A percentile compares a stretch with the other conserved stretches of the same genome.
These are phyloP conservation scores for Coniochaeta sp. DNA, from an alignment of 2,329 filamentous ascomycete genomes.

Conservation along the genomic window DNA sequence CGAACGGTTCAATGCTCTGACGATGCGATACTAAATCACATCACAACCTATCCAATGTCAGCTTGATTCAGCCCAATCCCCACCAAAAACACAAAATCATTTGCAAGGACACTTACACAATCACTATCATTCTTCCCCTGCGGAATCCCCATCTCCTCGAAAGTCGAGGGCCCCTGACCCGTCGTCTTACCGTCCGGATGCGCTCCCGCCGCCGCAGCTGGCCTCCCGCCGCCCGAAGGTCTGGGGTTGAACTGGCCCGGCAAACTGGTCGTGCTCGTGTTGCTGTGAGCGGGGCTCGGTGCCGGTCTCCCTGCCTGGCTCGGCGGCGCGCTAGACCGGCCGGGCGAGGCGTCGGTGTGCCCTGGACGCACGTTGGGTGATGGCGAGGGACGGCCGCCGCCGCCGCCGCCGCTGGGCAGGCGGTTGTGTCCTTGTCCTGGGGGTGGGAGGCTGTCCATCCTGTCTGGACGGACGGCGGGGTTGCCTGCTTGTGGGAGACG, in stretches of 20 bases:
- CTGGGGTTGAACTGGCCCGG: not conserved
- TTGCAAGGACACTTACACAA: slow-evolving; percentile 67
- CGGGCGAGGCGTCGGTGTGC: slow-evolving; percentile 11
- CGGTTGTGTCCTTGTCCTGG: not conserved
- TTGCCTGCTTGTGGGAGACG: slow-evolving; percentile 10
- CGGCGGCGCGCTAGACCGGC: slow-evolving; percentile 27
- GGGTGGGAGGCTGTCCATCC: slow-evolving; percentile 15
- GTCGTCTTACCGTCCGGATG: slow-evolving; percentile 29
- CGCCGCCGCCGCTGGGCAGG: not conserved
- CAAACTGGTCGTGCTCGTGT: slow-evolving; percentile 8
- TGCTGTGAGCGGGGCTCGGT: slow-evolving; percentile 3
- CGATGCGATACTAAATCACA: not conserved
- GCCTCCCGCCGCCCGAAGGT: not conserved
- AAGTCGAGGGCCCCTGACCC: slow-evolving; percentile 82
- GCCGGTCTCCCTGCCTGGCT: slow-evolving; percentile 9
- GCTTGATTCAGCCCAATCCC: too few species aligned
- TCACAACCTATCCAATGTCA: not conserved
- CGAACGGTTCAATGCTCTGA: too few species aligned
- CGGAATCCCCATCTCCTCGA: slow-evolving; percentile 97
- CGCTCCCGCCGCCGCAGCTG: not conserved
- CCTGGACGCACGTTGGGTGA: slow-evolving; percentile 17
- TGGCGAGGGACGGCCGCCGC: slow-evolving; percentile 8
- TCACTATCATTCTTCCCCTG: slow-evolving; percentile 76
- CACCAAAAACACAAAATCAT: too few species aligned
- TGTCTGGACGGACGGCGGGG: slow-evolving; percentile 19